These are phyloP conservation scores for Cardamine chenopodiifolia DNA, from an alignment of 345 rosid species.

Conservation along the genomic window DNA sequence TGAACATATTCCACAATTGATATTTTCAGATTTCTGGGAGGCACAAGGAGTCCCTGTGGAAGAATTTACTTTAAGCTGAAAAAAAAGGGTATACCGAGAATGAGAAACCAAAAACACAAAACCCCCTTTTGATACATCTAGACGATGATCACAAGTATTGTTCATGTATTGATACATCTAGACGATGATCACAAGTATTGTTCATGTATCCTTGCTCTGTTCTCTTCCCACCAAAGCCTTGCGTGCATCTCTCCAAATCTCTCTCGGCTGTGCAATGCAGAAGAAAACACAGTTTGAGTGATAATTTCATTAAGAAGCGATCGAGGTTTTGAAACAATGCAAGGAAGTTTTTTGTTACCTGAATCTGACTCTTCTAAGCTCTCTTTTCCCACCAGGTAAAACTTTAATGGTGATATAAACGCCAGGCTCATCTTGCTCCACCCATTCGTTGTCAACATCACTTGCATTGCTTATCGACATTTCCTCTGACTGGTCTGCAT, in stretches of 20 bases:
- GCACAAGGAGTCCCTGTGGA: conserved; percentile 30
- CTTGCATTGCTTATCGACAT: conserved; percentile 89
- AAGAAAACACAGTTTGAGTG: conserved; percentile 12
- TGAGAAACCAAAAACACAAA: conserved; percentile 29
- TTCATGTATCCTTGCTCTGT: conserved; percentile 89
- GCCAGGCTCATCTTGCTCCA: conserved; percentile 96
- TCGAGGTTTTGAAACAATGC: conserved; percentile 6
- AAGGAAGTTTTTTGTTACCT: conserved; percentile 54
- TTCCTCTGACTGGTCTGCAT: conserved; percentile 83
- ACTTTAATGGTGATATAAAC: conserved; percentile 91
- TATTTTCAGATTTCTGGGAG: conserved; percentile 18
- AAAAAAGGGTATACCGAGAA: conserved; percentile 26
- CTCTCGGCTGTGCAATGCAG: conserved; percentile 68
- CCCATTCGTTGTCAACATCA: conserved; percentile 88
- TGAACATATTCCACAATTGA: conserved; percentile 16
- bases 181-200: conserved; percentile 67
- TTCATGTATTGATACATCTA: conserved; percentile 66
- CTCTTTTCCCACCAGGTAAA: conserved; percentile 78
- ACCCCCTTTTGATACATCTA: conserved; percentile 16
- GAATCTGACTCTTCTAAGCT: conserved; percentile 97
- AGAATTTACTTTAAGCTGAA: conserved; percentile 29
- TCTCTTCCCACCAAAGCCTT: conserved; percentile 98
- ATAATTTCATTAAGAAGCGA: background rate
- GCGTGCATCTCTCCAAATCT: conserved; percentile 97
- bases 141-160: conserved; percentile 67